Evolutionary conservation across 805 yeast genomes (phyloP), one percentile per base, ranked within the genome.

Genomic region (Metschnikowia continentalis): DNA sequence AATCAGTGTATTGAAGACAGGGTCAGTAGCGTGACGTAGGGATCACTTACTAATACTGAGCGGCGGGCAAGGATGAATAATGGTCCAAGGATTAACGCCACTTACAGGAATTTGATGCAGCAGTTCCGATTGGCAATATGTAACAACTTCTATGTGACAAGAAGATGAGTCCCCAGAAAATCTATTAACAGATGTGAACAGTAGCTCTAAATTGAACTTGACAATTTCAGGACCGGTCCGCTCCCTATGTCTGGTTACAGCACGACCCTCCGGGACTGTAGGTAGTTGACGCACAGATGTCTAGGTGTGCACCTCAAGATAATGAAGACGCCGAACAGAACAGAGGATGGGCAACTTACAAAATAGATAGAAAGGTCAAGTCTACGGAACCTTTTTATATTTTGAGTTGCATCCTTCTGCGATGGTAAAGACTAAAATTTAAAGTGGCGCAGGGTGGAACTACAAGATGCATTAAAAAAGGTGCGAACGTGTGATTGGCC

Each of bases 201-300:
- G 20, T 32, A 32, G 46, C 20, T 33, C 22, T 11, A 22, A 22
- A 8, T 32, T 26, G 40, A 23, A 26, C 5, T n/a, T 35, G 41
- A 10, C 41, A 44, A 44, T 20, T 44, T 44, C 47, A 44, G 47
- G 47, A 35, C 47, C 47, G 15, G 17, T 44, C 35, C 47, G 47
- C 47, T 44, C 47, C 47, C 47, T 44, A 35, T 15, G 35, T 7
- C 15, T 26, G 47, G 47, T 44, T 22, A 6, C 35, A 26, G 19
- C 47, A 44, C 47, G 47, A 44, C 47, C 40, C 23, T 35, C 23
- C 47, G 40, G 40, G 38, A 35, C 40, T 35, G 40, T 44, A 44
- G 47, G 41, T 35, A 35, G 33, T 26, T 35, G 32, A 35, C 47
- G 40, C 47, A 22, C 37, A 44, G 47, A 35, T 35, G 41, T 26